Evolutionary conservation across 164 flowering plant genomes (phyloP).

Genomic region (Macadamia tetraphylla): DNA sequence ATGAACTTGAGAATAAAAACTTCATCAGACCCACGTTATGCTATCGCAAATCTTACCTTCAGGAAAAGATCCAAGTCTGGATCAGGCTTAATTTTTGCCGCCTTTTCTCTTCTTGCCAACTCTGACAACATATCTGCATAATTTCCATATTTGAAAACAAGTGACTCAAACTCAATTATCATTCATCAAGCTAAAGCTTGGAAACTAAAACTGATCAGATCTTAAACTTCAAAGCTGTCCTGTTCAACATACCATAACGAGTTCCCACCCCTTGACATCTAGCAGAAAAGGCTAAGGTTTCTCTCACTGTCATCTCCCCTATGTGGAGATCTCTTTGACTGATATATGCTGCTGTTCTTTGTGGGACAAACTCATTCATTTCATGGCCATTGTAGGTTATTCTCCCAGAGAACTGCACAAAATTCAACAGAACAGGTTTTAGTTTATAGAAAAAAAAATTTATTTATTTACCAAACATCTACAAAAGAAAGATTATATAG

Average conservation of each 20-base stretch:
- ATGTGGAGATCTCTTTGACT: too few species aligned
- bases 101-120: constrained; percentile 46
- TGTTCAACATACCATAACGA: constrained; percentile 32
- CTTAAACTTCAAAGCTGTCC: not conserved
- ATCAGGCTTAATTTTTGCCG: constrained; percentile 32
- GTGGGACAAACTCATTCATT: too few species aligned
- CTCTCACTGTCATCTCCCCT: too few species aligned
- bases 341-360: too few species aligned
- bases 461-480: too few species aligned
- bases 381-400: too few species aligned
- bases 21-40: too few species aligned
- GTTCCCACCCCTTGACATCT: constrained; percentile 48
- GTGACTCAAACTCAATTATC: constrained; percentile 7
- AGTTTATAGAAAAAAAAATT: not conserved
- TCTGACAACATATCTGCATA: constrained; percentile 61
- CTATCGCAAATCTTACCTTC: constrained; percentile 38
- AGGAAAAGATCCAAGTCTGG: constrained; percentile 61
- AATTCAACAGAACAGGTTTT: not conserved
- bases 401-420: constrained; percentile 37
- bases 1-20: too few species aligned
- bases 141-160: not conserved
- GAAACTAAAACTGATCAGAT: not conserved
- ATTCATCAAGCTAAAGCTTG: too few species aligned
- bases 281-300: too few species aligned
- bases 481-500: not conserved